These are phyloP conservation scores for Yamadazyma songkhlaensis DNA, from an alignment of 1,139 yeast genomes.

Conservation along the genomic window DNA sequence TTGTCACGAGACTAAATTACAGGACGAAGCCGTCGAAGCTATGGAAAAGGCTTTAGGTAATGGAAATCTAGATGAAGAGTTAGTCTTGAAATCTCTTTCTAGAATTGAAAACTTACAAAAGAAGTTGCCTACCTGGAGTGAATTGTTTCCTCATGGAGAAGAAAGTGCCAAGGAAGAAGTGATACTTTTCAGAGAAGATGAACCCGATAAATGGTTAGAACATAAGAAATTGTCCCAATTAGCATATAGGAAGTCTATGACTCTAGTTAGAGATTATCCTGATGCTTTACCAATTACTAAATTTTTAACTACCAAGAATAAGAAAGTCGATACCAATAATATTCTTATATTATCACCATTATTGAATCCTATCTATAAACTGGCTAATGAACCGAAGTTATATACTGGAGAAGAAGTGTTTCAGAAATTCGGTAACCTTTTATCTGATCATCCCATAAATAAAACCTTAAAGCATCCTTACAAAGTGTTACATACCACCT, in stretches of 20 bases:
- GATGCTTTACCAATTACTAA: slow-evolving; percentile 52
- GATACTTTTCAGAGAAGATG: slow-evolving; percentile 23
- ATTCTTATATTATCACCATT: slow-evolving; percentile 55
- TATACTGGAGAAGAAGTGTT: slow-evolving; percentile 59
- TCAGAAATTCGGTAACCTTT: slow-evolving; percentile 43
- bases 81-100: slow-evolving; percentile 37
- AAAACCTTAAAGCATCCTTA: slow-evolving; percentile 25
- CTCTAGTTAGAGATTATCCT: slow-evolving; percentile 55
- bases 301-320: slow-evolving; percentile 16
- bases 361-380: slow-evolving; percentile 43
- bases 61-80: slow-evolving; percentile 49
- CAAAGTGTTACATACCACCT: slow-evolving; percentile 58
- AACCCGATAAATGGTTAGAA: slow-evolving; percentile 35
- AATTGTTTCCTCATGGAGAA: slow-evolving; percentile 40
- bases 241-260: slow-evolving; percentile 55
- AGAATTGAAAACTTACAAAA: slow-evolving; percentile 48
- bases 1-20: slow-evolving; percentile 56
- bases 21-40: slow-evolving; percentile 58
- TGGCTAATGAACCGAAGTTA: slow-evolving; percentile 19
- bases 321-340: slow-evolving; percentile 22
- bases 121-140: slow-evolving; percentile 46
- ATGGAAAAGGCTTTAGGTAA: slow-evolving; percentile 51
- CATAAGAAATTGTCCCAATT: slow-evolving; percentile 45
- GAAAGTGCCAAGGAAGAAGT: slow-evolving; percentile 27
- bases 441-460: slow-evolving; percentile 35